Conservation (phyloP, 768 basidiomycete species). For the Termitomyces sp. region DNA sequence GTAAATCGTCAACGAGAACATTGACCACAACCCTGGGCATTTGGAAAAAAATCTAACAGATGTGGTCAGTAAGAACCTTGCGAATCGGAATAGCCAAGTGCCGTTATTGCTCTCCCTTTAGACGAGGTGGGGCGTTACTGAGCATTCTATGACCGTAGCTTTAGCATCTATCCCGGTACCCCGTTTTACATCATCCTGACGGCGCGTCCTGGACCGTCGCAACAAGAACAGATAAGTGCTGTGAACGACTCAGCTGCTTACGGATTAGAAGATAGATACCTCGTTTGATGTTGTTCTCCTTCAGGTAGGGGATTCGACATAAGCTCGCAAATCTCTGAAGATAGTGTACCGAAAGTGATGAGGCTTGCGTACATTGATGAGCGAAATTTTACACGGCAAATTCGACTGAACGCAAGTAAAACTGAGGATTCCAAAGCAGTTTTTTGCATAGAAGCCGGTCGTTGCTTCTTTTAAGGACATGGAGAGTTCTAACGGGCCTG, state of each 20-base stretch:
- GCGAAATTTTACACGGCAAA: no score
- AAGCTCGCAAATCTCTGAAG: no score
- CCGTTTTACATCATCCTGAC: neutral
- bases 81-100: no score
- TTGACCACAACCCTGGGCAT: neutral
- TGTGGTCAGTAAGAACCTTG: no score
- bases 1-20: neutral
- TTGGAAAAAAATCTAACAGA: no score
- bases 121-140: neutral
- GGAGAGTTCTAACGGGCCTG: constrained; percentile 43
- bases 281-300: no score
- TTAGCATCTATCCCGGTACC: neutral
- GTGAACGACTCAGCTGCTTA: no score
- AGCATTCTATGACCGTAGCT: neutral
- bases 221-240: neutral
- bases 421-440: no score
- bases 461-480: constrained; percentile 39
- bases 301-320: no score
- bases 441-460: neutral
- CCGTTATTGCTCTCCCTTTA: neutral
- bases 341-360: constrained; percentile 37
- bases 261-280: no score
- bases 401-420: no score
- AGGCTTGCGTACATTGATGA: no score
- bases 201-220: neutral